A percentile compares a stretch with the other conserved stretches of the same genome.
Conservation (phyloP, 2,329 filamentous ascomycete genomes). For the Colletotrichum musicola region DNA sequence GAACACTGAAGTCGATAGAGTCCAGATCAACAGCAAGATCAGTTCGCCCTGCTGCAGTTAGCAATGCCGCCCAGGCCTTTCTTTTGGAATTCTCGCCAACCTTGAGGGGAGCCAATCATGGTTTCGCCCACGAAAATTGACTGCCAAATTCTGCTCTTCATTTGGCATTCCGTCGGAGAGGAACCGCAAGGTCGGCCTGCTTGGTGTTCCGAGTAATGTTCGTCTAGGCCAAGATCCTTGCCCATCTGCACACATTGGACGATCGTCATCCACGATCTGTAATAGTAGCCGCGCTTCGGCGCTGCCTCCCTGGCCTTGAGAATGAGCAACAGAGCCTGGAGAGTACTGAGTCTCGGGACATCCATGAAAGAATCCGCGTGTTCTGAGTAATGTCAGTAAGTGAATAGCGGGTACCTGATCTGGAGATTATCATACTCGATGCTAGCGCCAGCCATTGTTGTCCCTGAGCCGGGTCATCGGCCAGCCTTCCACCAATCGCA, state of each 20-base stretch:
- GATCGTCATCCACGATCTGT: conserved; percentile 95
- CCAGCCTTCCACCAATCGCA: conserved; percentile 85
- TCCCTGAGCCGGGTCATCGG: conserved; percentile 85
- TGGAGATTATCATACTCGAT: conserved; percentile 68
- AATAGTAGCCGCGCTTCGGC: conserved; percentile 95
- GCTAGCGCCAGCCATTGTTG: conserved; percentile 94
- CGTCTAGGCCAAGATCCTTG: conserved; percentile 89
- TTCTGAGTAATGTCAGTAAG: conserved; percentile 61
- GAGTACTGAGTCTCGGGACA: conserved; percentile 87
- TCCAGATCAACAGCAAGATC: conserved; percentile 82
- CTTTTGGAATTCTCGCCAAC: conserved; percentile 58
- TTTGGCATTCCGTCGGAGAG: conserved; percentile 79
- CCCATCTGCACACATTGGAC: conserved; percentile 94
- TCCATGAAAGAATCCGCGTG: conserved; percentile 96
- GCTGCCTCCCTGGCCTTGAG: conserved; percentile 93
- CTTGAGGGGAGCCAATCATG: conserved; percentile 95
- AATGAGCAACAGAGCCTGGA: conserved; percentile 89
- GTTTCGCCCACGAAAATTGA: conserved; percentile 86
- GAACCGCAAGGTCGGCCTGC: conserved; percentile 78
- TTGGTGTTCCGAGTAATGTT: conserved; percentile 85
- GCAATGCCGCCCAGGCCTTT: not conserved
- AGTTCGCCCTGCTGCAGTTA: conserved; percentile 71
- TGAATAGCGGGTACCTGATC: not conserved
- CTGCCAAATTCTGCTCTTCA: conserved; percentile 92
- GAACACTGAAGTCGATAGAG: conserved; percentile 80